Base-by-base conservation (phyloP, 331 rosid genomes). In the Acacia pycnantha region DNA sequence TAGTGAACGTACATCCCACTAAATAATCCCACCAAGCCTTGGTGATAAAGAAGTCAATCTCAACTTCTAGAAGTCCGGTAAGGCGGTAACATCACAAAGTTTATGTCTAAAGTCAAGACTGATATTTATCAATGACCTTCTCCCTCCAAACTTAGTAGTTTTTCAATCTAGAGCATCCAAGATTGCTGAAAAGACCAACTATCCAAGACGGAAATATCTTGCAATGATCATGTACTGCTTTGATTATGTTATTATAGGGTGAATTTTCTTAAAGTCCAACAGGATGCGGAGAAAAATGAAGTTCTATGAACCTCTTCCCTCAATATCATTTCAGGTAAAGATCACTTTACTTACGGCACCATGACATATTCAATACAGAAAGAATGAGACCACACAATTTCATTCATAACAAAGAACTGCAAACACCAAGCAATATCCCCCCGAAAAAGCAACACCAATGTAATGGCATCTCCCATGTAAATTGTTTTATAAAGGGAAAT, bases 391-490 rank as follows among this genome's bases (percentile, higher is more conserved):
- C 70, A 7, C 65, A 33, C 12, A 13, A 69, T 41, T 59, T 43
- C 48, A 76, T 70, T 46, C 69, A 76, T 46, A 46, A 43, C 59
- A 66, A 68, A 47, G 61, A 79, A 47, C 74, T 47, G 64, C 43
- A 50, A 43, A 44, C 41, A 44, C 31, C 13, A 27, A 21, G 47
- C 11, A 67, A 51, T 54, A 37, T 51, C 31, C 18, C 51, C 18
- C 9, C 11, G 5, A 59, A 71, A 53, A 43, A 6, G 11, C 6
- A 35, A 61, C 19, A 61, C 59, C 12, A 4, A 16, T 11, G 48
- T 51, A 74, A 74, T 33, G 31, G 50, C 70, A 40, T 76, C 11
- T 8, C 64, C 47, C 19, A 18, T 31, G 54, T 14, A 75, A 35
- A 6, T 58, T 41, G 40, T 24, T 10, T 40, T 8, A 40, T n/a